Evolutionary conservation across 805 yeast species (phyloP).

Genomic region (Wickerhamiella spandovensis): DNA sequence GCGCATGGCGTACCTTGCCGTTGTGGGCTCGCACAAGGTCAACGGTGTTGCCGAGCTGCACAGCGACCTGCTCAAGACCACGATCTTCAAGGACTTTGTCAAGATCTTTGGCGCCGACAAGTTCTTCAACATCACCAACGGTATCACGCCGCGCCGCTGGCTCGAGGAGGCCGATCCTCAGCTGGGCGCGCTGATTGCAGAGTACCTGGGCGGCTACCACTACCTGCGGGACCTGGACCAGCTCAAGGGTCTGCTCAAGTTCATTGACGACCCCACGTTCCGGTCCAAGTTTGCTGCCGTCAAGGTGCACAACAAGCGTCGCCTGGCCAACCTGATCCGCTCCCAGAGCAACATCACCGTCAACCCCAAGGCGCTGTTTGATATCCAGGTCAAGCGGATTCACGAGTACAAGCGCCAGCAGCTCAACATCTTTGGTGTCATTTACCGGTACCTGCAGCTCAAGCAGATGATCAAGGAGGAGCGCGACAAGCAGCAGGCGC

Average conservation of each 20-base stretch:
- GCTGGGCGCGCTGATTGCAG: slow-evolving; percentile 58
- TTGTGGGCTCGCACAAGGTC: slow-evolving; percentile 83
- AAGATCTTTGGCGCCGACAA: slow-evolving; percentile 66
- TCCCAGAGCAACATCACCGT: slow-evolving; percentile 43
- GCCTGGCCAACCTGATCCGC: slow-evolving; percentile 51
- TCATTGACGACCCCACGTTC: slow-evolving; percentile 55
- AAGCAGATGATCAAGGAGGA: slow-evolving; percentile 54
- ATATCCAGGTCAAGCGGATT: slow-evolving; percentile 85
- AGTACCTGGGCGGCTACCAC: slow-evolving; percentile 54
- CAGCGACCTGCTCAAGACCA: slow-evolving; percentile 77
- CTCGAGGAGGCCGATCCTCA: slow-evolving; percentile 83
- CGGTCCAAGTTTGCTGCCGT: slow-evolving; percentile 56
- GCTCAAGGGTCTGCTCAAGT: slow-evolving; percentile 54
- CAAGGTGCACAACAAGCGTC: slow-evolving; percentile 55
- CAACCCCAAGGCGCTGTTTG: slow-evolving; percentile 66
- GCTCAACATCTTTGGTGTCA: slow-evolving; percentile 78
- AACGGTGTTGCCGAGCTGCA: slow-evolving; percentile 95
- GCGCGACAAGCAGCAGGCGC: slow-evolving; percentile 51
- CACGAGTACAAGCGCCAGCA: slow-evolving; percentile 96
- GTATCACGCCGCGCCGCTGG: slow-evolving; percentile 96
- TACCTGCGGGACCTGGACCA: slow-evolving; percentile 54
- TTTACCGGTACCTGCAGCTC: slow-evolving; percentile 66
- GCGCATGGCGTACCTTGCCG: slow-evolving; percentile 85
- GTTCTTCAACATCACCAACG: slow-evolving; percentile 86
- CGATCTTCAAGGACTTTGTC: slow-evolving; percentile 84